Evolutionary conservation across 345 rosid genomes (phyloP).

Genomic region (Moringa oleifera): DNA sequence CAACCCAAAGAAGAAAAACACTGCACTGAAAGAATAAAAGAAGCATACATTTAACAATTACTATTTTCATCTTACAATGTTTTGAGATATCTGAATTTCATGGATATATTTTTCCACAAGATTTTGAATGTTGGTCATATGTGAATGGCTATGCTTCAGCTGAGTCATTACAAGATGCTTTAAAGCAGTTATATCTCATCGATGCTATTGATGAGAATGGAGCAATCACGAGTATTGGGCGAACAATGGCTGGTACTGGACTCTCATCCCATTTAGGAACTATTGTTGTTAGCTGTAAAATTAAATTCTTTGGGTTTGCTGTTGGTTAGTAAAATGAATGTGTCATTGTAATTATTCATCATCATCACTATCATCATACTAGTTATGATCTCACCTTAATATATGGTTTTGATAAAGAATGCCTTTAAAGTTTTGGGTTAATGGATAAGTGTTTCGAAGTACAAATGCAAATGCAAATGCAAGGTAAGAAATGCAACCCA

Average conservation of each 20-base stretch:
- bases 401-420: too few species aligned
- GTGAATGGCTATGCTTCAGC: slow-evolving; percentile 38
- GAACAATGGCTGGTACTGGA: slow-evolving; percentile 80
- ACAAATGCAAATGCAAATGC: too few species aligned
- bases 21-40: too few species aligned
- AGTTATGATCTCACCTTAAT: too few species aligned
- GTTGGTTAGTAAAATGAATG: slow-evolving; percentile 2
- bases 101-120: neutral
- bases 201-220: slow-evolving; percentile 94
- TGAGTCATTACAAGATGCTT: slow-evolving; percentile 81
- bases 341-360: neutral
- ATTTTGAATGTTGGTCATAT: neutral
- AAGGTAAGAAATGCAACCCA: too few species aligned
- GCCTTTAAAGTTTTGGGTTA: too few species aligned
- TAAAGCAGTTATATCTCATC: slow-evolving; percentile 83
- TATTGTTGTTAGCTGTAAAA: neutral
- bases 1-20: too few species aligned
- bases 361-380: neutral
- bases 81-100: neutral
- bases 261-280: slow-evolving; percentile 10
- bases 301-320: neutral
- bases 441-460: too few species aligned
- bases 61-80: neutral
- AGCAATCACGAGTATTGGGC: slow-evolving; percentile 70
- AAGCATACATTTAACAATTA: too few species aligned